These are phyloP conservation scores for Stephania cephalantha DNA, from an alignment of 164 flowering plant species.

Conservation along the genomic window DNA sequence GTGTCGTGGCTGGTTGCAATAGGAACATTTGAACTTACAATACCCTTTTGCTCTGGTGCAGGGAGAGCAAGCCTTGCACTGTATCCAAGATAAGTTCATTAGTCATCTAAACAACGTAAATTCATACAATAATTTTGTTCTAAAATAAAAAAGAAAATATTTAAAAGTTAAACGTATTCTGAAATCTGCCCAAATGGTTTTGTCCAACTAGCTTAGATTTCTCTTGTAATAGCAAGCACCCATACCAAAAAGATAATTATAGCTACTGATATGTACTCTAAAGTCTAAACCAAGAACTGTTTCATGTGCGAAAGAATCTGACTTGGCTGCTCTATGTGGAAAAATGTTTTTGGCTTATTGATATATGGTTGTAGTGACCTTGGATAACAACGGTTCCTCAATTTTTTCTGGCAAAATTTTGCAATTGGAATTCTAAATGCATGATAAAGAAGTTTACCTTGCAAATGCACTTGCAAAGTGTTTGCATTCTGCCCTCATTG, in stretches of 20 bases:
- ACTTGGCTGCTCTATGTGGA: neutral
- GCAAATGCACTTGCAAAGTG: slow-evolving; percentile 80
- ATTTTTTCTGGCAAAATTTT: neutral
- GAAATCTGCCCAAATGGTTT: slow-evolving; percentile 1
- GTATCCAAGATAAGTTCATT: slow-evolving; percentile 17
- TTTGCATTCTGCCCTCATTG: slow-evolving; percentile 79
- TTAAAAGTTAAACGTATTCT: neutral
- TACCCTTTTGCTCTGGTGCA: slow-evolving; percentile 71
- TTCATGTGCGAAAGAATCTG: neutral
- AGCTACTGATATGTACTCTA: neutral
- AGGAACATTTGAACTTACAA: slow-evolving; percentile 40
- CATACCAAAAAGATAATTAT: neutral
- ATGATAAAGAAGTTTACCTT: slow-evolving; percentile 35
- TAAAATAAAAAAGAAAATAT: neutral
- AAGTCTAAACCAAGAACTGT: neutral
- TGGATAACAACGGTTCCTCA: neutral
- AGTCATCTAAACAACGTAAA: slow-evolving; percentile 9
- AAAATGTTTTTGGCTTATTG: neutral
- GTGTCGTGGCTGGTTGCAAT: slow-evolving; percentile 22
- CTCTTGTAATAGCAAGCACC: neutral
- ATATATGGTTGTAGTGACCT: neutral
- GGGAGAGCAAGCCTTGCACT: slow-evolving; percentile 95
- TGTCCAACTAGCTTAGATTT: neutral
- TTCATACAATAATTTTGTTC: neutral
- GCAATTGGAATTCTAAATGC: neutral